phyloP scores from a whole-genome alignment of 768 basidiomycete genomes.

The Termitomyces sp. region DNA sequence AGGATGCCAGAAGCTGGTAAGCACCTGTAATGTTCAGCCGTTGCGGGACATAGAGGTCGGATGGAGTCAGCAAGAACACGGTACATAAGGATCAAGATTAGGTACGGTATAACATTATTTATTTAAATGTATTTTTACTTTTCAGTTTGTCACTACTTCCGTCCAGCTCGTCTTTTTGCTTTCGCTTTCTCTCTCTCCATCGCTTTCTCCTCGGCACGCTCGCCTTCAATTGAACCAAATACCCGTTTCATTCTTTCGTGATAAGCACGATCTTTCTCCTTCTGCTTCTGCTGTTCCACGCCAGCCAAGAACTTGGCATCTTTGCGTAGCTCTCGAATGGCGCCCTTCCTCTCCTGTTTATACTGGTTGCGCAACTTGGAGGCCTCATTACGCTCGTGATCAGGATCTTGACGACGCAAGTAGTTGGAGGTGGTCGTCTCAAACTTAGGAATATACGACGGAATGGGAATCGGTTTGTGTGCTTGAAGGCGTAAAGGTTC shows the following conservation, averaged over 20 bases:
- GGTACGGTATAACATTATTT: background rate
- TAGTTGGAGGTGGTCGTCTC: conserved; percentile 73
- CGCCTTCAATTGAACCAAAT: conserved; percentile 72
- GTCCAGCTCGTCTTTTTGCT: conserved; percentile 75
- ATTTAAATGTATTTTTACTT: background rate
- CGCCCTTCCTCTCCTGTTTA: conserved; percentile 96
- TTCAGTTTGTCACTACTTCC: conserved; percentile 43
- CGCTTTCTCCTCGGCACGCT: conserved; percentile 93
- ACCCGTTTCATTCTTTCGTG: conserved; percentile 82
- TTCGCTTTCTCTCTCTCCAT: conserved; percentile 80
- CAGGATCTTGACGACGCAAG: conserved; percentile 81
- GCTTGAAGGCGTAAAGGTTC: conserved; percentile 81
- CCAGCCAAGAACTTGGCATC: conserved; percentile 90
- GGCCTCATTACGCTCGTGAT: conserved; percentile 84
- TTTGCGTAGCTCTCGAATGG: conserved; percentile 93
- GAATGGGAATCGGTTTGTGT: conserved; percentile 95
- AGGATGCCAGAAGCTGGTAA: background rate
- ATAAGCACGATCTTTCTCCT: conserved; percentile 82
- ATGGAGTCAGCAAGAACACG: background rate
- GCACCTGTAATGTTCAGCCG: background rate
- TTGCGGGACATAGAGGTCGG: background rate
- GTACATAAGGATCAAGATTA: conserved; percentile 5
- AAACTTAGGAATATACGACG: conserved; percentile 92
- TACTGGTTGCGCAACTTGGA: conserved; percentile 84
- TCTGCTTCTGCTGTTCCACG: conserved; percentile 81